Base-by-base conservation (phyloP, 2,329 filamentous ascomycete genomes). In the Aspergillus flavus region DNA sequence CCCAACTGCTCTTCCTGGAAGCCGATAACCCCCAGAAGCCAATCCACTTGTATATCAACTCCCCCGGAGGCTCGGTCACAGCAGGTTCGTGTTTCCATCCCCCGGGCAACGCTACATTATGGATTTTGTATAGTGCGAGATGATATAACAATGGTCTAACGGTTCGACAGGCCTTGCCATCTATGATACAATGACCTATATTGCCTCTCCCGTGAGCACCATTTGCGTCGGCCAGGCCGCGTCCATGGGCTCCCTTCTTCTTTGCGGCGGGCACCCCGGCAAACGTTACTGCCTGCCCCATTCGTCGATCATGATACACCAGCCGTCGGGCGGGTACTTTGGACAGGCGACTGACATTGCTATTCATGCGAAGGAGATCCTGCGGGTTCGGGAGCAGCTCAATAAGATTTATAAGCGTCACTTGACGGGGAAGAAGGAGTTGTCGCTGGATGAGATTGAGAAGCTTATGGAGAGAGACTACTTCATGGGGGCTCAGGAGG, bases 121-220 rank as follows among this genome's bases (percentile, higher is more conserved):
- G 21, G 19, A 21, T n/a, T 6, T 4, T 12, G 3, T 32, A 19
- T 32, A 19, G 48, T 32, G 28, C 28, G n/a, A 9, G 48, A 21
- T 21, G 26, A n/a, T 21, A 32, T 59, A 28, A 6, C 23, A 43
- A 46, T 55, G 5, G 28, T 60, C 9, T 23, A 46, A 28, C 28
- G 5, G 4, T n/a, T 19, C 28, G 46, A 12, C 41, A 78, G 76
- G 78, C 50, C 82, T 90, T 64, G 94, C 95, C 30, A 98, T 99
- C 73, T 99, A 99, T 84, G 95, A 99, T 77, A 99, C 95, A 14
- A 98, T 99, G 94, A 89, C 91, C 71, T 99, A 99, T 79, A 98
- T 99, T 75, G 89, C 90, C 64, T 92, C 92, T 3, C 93, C 94
- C 1, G 93, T 99, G 0, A 94, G 91, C 50, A 99, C 95, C 0